phyloP scores from a whole-genome alignment of 75 land plant genomes.

The Cryptomeria japonica region DNA sequence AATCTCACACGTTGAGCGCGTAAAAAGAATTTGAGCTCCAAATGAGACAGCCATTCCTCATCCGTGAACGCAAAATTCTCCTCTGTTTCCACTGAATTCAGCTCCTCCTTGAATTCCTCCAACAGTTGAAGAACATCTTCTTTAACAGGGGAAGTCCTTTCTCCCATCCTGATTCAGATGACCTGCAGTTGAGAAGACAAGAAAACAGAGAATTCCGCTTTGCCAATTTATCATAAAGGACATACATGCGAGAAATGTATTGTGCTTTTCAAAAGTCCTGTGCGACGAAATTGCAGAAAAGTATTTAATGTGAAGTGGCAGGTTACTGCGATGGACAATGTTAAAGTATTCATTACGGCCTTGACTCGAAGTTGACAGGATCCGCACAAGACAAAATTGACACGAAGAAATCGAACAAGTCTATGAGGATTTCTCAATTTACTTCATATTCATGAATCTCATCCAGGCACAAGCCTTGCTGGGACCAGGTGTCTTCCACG shows the following conservation, averaged over 20 bases:
- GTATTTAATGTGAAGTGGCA: background rate
- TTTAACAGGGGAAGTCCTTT: background rate
- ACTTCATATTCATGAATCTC: background rate
- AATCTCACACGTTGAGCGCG: conserved; percentile 18
- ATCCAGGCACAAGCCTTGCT: no score
- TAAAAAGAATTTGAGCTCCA: conserved; percentile 34
- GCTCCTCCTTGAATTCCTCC: conserved; percentile 2
- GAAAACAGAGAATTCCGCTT: background rate
- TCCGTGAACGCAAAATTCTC: conserved; percentile 18
- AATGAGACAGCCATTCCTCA: conserved; percentile 29
- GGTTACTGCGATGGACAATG: no score
- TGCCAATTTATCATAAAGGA: background rate
- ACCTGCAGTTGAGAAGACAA: background rate
- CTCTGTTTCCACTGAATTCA: background rate
- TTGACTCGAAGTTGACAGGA: background rate
- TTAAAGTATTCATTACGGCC: no score
- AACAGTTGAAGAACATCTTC: background rate
- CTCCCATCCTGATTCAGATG: background rate
- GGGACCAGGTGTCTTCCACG: no score
- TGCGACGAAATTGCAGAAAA: background rate
- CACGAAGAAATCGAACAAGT: background rate
- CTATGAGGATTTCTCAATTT: background rate
- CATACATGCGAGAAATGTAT: background rate
- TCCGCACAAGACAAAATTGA: background rate
- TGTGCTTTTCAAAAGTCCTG: background rate